A percentile compares a stretch with the other conserved stretches of the same genome.
phyloP scores from a whole-genome alignment of 2,329 filamentous ascomycete genomes.

The Penicillium sp. region DNA sequence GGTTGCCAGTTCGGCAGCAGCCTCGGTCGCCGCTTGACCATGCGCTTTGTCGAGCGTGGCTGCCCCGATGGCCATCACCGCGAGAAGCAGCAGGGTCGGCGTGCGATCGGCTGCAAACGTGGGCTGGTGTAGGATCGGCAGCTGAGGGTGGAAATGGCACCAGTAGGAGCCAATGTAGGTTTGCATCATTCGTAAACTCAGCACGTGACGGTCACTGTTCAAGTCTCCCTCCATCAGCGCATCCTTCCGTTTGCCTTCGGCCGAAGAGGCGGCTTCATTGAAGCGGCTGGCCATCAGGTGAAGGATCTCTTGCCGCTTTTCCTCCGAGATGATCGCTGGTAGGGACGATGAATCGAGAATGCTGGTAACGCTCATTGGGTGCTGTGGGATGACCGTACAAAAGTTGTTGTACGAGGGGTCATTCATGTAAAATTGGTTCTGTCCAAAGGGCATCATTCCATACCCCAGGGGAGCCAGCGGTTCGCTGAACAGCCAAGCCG shows the following conservation, averaged over 20 bases:
- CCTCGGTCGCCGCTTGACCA: conserved; percentile 64
- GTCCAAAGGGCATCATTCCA: conserved; percentile 39
- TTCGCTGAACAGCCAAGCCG: conserved; percentile 76
- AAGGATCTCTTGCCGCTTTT: conserved; percentile 76
- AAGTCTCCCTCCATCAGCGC: conserved; percentile 73
- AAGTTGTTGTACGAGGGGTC: conserved; percentile 46
- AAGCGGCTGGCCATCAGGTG: conserved; percentile 77
- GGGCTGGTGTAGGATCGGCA: conserved; percentile 90
- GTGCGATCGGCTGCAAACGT: conserved; percentile 86
- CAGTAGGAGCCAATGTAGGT: conserved; percentile 90
- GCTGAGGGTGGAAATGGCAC: conserved; percentile 87
- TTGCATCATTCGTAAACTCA: conserved; percentile 93
- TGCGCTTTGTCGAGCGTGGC: conserved; percentile 81
- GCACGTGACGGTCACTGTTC: conserved; percentile 53
- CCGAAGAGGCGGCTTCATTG: conserved; percentile 70
- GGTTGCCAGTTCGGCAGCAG: conserved; percentile 76
- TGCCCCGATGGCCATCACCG: conserved; percentile 88
- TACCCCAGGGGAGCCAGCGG: conserved; percentile 51
- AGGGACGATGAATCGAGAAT: conserved; percentile 73
- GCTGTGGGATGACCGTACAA: conserved; percentile 52
- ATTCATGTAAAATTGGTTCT: conserved; percentile 47
- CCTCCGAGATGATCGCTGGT: conserved; percentile 75
- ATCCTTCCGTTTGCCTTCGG: conserved; percentile 68
- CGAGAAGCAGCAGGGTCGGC: conserved; percentile 74
- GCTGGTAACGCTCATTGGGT: conserved; percentile 86